These are phyloP conservation scores for Marchantia polymorpha DNA, from an alignment of 225 moss, liverwort and hornwort genomes.

Conservation along the genomic window DNA sequence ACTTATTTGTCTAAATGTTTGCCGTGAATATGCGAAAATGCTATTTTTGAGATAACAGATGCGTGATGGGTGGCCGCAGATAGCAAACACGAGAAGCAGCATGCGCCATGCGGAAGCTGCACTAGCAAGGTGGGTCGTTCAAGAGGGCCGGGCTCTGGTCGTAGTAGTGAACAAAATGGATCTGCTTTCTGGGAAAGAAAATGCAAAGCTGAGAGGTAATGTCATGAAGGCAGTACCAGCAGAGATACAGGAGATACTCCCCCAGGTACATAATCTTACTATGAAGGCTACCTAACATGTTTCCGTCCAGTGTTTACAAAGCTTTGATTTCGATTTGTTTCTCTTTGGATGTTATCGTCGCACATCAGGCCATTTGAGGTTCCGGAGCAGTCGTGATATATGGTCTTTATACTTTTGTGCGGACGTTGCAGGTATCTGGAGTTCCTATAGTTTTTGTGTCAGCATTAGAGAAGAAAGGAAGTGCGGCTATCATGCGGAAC, in stretches of 20 bases:
- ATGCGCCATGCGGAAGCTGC: slow-evolving; percentile 93
- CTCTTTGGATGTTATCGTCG: too few species aligned
- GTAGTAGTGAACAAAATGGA: slow-evolving; percentile 98
- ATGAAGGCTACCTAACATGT: background rate
- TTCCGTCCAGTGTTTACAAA: too few species aligned
- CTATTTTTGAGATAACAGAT: background rate
- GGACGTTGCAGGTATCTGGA: slow-evolving; percentile 63
- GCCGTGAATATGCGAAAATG: too few species aligned
- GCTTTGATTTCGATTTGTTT: too few species aligned
- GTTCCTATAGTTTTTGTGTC: slow-evolving; percentile 82
- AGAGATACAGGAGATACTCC: slow-evolving; percentile 76
- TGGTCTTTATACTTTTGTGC: too few species aligned
- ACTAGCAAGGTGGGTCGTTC: slow-evolving; percentile 87
- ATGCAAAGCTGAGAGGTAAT: slow-evolving; percentile 58
- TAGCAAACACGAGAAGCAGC: slow-evolving; percentile 74
- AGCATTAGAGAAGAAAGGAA: slow-evolving; percentile 75
- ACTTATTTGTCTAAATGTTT: too few species aligned
- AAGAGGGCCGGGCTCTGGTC: slow-evolving; percentile 88
- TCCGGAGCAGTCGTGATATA: too few species aligned
- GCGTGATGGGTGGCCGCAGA: slow-evolving; percentile 38
- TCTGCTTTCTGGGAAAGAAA: slow-evolving; percentile 66
- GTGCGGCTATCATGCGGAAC: slow-evolving; percentile 68
- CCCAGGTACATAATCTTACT: slow-evolving; percentile 56
- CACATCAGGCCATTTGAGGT: too few species aligned
- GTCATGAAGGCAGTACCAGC: slow-evolving; percentile 85